Evolutionary conservation across 2,329 filamentous ascomycete genomes (phyloP).

Genomic region (Hypoxylon sp.): DNA sequence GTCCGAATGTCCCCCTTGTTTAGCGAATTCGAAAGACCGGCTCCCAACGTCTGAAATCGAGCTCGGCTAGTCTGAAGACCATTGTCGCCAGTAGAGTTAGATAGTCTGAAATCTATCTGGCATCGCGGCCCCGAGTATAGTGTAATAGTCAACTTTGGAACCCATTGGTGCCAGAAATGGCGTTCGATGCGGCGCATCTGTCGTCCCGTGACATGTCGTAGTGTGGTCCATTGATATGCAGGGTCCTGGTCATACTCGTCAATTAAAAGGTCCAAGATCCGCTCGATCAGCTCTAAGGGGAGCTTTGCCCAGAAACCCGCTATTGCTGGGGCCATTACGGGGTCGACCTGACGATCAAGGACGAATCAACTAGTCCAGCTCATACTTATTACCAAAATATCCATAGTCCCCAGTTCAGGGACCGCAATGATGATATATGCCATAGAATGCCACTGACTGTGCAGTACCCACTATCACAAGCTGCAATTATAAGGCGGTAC

Average conservation of each 20-base stretch:
- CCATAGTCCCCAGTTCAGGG: constrained; percentile 12
- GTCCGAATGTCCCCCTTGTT: constrained; percentile 28
- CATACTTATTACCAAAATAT: constrained; percentile 19
- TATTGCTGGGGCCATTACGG: constrained; percentile 24
- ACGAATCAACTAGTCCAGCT: constrained; percentile 17
- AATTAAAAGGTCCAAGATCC: constrained; percentile 39
- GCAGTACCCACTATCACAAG: constrained; percentile 17
- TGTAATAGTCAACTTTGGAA: constrained; percentile 41
- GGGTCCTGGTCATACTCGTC: constrained; percentile 39
- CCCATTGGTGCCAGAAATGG: constrained; percentile 36
- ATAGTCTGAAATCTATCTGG: constrained; percentile 40
- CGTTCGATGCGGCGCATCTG: constrained; percentile 42
- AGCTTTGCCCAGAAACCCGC: constrained; percentile 37
- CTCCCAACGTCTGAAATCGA: constrained; percentile 30
- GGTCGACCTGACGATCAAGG: constrained; percentile 15
- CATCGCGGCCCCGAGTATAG: constrained; percentile 41
- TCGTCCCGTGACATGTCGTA: constrained; percentile 35
- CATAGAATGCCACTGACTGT: constrained; percentile 12
- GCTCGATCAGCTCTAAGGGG: constrained; percentile 41
- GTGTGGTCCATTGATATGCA: constrained; percentile 42
- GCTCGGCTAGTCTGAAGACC: constrained; percentile 16
- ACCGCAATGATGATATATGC: constrained; percentile 32
- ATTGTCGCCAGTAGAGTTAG: not conserved
- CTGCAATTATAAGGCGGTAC: constrained; percentile 7
- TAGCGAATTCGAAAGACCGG: constrained; percentile 14